Conservation (phyloP, 2,329 filamentous ascomycete species). For the Elsinoe ampelina region DNA sequence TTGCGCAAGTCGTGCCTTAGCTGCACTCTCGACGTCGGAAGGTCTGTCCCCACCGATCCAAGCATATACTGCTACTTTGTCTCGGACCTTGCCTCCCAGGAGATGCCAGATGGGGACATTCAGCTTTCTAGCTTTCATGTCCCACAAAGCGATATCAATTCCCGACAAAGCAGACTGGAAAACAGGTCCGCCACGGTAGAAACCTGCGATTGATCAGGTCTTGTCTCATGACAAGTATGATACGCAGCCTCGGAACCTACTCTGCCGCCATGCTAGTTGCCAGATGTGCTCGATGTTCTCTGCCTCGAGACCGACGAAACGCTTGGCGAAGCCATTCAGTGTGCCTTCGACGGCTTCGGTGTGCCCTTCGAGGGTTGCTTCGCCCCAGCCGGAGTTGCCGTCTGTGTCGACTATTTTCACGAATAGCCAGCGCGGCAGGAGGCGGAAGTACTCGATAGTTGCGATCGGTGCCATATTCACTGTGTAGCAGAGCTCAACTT, state of each 20-base stretch:
- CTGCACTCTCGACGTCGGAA: slow-evolving; percentile 48
- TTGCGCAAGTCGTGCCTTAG: slow-evolving; percentile 47
- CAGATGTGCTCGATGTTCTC: slow-evolving; percentile 75
- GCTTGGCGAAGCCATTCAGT: slow-evolving; percentile 54
- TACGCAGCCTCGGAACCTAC: slow-evolving; percentile 22
- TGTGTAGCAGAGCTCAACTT: not conserved
- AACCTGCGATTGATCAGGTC: slow-evolving; percentile 35
- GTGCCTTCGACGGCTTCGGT: slow-evolving; percentile 65
- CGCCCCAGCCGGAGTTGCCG: slow-evolving; percentile 61
- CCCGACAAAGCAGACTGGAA: slow-evolving; percentile 72
- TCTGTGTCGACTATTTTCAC: slow-evolving; percentile 64
- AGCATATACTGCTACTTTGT: slow-evolving; percentile 62
- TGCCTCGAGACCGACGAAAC: slow-evolving; percentile 58
- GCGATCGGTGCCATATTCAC: slow-evolving; percentile 53
- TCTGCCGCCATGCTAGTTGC: slow-evolving; percentile 59
- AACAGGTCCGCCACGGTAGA: slow-evolving; percentile 69
- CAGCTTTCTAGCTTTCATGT: slow-evolving; percentile 58
- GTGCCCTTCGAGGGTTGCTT: slow-evolving; percentile 65
- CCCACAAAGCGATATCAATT: slow-evolving; percentile 73
- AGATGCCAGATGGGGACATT: slow-evolving; percentile 64
- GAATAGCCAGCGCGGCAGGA: slow-evolving; percentile 67
- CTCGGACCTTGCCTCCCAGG: slow-evolving; percentile 63
- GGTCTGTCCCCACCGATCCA: slow-evolving; percentile 73
- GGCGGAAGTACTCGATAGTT: slow-evolving; percentile 62
- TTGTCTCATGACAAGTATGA: not conserved